These are phyloP conservation scores for Rhodamnia rubescens DNA, from an alignment of 345 rosid species.

Conservation along the genomic window DNA sequence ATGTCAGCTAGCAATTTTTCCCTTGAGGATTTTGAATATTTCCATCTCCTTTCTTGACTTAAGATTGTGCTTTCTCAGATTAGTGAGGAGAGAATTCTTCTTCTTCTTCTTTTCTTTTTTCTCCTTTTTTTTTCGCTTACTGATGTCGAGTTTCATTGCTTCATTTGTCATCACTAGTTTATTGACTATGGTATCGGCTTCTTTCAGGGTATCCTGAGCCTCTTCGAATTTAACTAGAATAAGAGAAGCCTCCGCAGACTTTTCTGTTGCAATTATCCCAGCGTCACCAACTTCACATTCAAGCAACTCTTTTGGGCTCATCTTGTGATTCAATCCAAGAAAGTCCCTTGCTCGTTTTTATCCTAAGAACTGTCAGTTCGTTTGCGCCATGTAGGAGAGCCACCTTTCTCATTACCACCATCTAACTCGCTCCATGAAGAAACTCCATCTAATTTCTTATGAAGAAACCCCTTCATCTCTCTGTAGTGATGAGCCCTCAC, in stretches of 20 bases:
- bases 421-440: not conserved
- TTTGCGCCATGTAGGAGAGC: not conserved
- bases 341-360: too few relatives aligned
- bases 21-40: conserved; percentile 57
- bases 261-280: conserved; percentile 49
- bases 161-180: conserved; percentile 69
- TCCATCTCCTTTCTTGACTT: conserved; percentile 73
- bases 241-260: conserved; percentile 56
- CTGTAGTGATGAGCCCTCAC: not conserved
- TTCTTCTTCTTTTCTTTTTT: too few relatives aligned
- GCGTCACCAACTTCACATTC: conserved; percentile 69
- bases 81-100: conserved; percentile 58
- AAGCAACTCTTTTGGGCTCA: too few relatives aligned
- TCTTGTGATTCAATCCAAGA: too few relatives aligned
- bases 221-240: conserved; percentile 72
- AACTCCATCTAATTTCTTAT: too few relatives aligned
- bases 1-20: conserved; percentile 76
- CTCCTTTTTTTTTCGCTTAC: conserved; percentile 34
- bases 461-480: not conserved
- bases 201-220: conserved; percentile 76
- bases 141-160: conserved; percentile 52
- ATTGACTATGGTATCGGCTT: conserved; percentile 77
- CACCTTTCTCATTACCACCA: not conserved
- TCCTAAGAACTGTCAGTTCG: conserved; percentile 1
- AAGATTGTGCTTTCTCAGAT: conserved; percentile 61